Evolutionary conservation across 202 grass and related monocot genomes (phyloP).

Genomic region (Carex sylvatica): DNA sequence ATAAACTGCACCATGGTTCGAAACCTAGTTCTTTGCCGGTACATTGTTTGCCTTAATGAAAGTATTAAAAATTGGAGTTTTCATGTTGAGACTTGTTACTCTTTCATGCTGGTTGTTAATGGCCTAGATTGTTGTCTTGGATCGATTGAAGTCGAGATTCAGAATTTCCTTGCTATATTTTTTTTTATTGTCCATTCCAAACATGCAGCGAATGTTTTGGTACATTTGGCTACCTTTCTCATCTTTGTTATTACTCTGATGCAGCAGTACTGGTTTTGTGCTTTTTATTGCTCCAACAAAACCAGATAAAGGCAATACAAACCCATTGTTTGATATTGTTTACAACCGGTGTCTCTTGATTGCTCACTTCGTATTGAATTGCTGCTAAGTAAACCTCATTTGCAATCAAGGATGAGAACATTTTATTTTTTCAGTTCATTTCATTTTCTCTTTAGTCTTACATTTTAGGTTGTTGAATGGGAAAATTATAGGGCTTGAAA

Average conservation of each 20-base stretch:
- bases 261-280: neutral
- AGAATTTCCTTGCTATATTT: neutral
- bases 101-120: neutral
- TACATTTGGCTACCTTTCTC: no score
- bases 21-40: slow-evolving; percentile 14
- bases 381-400: neutral
- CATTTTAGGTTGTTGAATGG: neutral
- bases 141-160: neutral
- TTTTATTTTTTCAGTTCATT: neutral
- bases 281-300: neutral
- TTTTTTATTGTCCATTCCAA: neutral
- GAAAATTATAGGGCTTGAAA: neutral
- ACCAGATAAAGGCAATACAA: neutral
- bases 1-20: slow-evolving; percentile 8
- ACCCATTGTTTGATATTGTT: neutral
- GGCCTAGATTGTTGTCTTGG: neutral
- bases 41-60: slow-evolving; percentile 18
- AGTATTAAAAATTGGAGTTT: slow-evolving; percentile 2
- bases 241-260: neutral
- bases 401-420: neutral
- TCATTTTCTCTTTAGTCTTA: neutral
- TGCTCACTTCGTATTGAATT: neutral
- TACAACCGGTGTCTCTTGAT: neutral
- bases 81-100: slow-evolving; percentile 6
- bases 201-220: neutral